Conservation (phyloP, 2,329 filamentous ascomycete genomes). For the Colletotrichum chrysophilum region DNA sequence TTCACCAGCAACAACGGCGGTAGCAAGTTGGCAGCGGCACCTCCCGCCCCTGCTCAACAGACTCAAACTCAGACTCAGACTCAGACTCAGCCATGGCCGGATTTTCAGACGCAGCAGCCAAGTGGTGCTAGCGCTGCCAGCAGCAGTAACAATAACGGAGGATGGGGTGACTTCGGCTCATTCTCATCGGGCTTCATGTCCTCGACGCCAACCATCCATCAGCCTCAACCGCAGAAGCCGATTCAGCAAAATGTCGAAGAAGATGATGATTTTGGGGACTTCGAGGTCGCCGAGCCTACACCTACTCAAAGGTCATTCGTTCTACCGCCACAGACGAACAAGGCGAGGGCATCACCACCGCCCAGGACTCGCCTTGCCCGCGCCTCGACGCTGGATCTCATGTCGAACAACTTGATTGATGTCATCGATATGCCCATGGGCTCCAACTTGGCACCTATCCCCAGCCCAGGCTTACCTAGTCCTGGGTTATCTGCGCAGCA, state of each 20-base stretch:
- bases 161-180: constrained; percentile 26
- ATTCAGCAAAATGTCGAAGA: constrained; percentile 46
- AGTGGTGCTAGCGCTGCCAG: constrained; percentile 3
- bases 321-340: constrained; percentile 3
- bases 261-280: constrained; percentile 72
- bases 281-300: constrained; percentile 59
- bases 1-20: constrained; percentile 19
- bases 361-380: constrained; percentile 40
- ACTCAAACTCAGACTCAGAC: constrained; percentile 19
- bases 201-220: constrained; percentile 4
- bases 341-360: constrained; percentile 22
- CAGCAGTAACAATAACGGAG: not conserved
- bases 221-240: constrained; percentile 21
- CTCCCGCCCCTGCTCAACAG: constrained; percentile 5
- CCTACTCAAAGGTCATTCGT: constrained; percentile 21
- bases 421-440: constrained; percentile 27
- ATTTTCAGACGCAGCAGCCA: constrained; percentile 30
- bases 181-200: constrained; percentile 15
- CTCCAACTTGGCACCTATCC: constrained; percentile 5
- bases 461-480: constrained; percentile 2
- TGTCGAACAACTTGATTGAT: constrained; percentile 57
- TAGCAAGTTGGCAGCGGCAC: not conserved
- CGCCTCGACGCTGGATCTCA: constrained; percentile 57
- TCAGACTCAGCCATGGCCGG: constrained; percentile 35
- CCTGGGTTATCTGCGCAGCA: not conserved